phyloP scores from a whole-genome alignment of 495 filamentous ascomycete genomes.

The Aspergillus baeticus region DNA sequence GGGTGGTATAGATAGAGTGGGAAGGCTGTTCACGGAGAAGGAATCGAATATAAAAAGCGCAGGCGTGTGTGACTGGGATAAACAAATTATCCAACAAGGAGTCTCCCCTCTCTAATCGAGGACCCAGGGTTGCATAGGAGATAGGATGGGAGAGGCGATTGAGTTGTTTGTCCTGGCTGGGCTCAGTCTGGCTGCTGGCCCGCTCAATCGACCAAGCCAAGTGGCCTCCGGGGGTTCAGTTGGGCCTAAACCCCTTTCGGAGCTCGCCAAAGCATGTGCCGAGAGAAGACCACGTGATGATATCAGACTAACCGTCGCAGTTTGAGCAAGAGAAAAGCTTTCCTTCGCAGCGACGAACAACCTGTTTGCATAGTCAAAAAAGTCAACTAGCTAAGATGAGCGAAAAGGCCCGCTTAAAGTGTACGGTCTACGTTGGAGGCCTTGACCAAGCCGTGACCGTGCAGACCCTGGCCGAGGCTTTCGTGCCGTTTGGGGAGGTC shows the following conservation, averaged over 20 bases:
- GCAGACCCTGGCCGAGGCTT: slow-evolving; percentile 78
- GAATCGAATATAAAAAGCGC: not conserved
- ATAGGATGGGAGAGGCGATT: slow-evolving; percentile 20
- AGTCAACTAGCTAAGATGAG: slow-evolving; percentile 54
- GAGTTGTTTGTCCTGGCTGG: slow-evolving; percentile 1
- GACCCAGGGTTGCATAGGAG: slow-evolving; percentile 21
- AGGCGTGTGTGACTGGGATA: slow-evolving; percentile 2
- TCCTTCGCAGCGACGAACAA: not conserved
- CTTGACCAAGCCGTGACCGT: slow-evolving; percentile 76
- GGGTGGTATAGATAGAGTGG: slow-evolving; percentile 19
- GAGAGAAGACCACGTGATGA: slow-evolving; percentile 37
- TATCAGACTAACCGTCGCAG: slow-evolving; percentile 31
- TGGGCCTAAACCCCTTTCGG: slow-evolving; percentile 32
- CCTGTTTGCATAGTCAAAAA: not conserved
- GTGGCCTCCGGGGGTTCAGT: slow-evolving; percentile 45
- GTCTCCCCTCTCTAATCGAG: slow-evolving; percentile 23
- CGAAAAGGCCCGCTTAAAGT: slow-evolving; percentile 78
- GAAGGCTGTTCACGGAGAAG: slow-evolving; percentile 11
- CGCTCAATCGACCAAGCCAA: slow-evolving; percentile 41
- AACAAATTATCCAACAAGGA: slow-evolving; percentile 7
- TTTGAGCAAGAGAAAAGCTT: slow-evolving; percentile 6
- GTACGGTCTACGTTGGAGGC: slow-evolving; percentile 86
- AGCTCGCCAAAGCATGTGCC: slow-evolving; percentile 40
- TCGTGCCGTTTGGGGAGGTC: slow-evolving; percentile 95
- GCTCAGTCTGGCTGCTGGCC: not conserved